A percentile compares a stretch with the other conserved stretches of the same genome.
Evolutionary conservation across 371 early-diverging fungal genomes (phyloP).

Genomic region (Capniomyces stellatus): DNA sequence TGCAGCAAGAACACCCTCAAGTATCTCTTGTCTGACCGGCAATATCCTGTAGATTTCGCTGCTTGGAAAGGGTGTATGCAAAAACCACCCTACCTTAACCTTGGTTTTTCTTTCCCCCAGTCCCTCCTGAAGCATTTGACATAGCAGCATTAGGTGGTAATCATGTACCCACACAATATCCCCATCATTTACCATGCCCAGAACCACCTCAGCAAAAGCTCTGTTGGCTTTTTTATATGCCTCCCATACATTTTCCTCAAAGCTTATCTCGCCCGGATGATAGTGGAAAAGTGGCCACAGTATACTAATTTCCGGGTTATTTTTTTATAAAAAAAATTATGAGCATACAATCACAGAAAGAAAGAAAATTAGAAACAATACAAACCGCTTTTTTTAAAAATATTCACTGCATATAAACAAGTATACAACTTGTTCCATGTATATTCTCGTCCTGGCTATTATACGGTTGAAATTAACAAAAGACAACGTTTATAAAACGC

Average conservation of each 20-base stretch:
- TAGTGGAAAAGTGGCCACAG: conserved; percentile 99
- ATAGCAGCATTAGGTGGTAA: conserved; percentile 97
- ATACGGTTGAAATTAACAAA: background rate
- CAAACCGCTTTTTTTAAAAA: no score
- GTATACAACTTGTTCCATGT: no score
- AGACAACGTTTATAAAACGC: background rate
- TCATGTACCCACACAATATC: conserved; percentile 99
- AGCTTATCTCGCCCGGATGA: conserved; percentile 90
- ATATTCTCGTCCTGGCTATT: no score
- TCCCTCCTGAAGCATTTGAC: conserved; percentile 57
- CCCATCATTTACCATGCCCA: conserved; percentile 62
- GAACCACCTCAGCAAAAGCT: conserved; percentile 77
- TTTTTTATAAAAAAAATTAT: background rate
- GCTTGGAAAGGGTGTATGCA: conserved; percentile 97
- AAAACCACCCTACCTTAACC: conserved; percentile 94
- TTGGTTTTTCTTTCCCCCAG: conserved; percentile 30
- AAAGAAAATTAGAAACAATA: no score
- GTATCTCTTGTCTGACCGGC: conserved; percentile 78
- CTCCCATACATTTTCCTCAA: conserved; percentile 84
- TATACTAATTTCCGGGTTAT: conserved; percentile 32
- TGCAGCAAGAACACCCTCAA: conserved; percentile 73
- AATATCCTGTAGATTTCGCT: conserved; percentile 85
- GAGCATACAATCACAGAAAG: no score
- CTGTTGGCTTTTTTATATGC: conserved; percentile 87
- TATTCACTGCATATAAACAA: no score